A percentile compares a stretch with the other conserved stretches of the same genome.
Evolutionary conservation across 2,329 filamentous ascomycete species (phyloP).

Genomic region (Sporothrix variecibatus): DNA sequence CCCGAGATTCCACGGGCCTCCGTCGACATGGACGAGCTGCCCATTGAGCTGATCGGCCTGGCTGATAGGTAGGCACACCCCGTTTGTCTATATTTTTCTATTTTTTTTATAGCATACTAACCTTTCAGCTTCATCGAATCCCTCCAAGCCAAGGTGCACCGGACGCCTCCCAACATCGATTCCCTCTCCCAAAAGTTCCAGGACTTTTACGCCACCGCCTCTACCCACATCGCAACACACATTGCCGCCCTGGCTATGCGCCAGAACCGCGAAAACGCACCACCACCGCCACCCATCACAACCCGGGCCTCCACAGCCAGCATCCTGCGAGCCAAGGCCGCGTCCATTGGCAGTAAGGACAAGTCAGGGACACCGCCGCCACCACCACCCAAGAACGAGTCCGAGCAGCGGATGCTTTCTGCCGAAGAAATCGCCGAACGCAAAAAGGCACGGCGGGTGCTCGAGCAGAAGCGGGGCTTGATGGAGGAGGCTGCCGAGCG

Average conservation of each 20-base stretch:
- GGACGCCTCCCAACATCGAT: constrained; percentile 79
- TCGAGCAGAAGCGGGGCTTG: constrained; percentile 74
- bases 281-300: constrained; percentile 54
- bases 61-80: constrained; percentile 69
- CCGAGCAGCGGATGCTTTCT: constrained; percentile 84
- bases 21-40: constrained; percentile 82
- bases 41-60: constrained; percentile 88
- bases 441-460: constrained; percentile 72
- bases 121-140: constrained; percentile 79
- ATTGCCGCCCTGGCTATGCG: constrained; percentile 76
- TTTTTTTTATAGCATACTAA: constrained; percentile 11
- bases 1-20: constrained; percentile 55
- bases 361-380: constrained; percentile 46
- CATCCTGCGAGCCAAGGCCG: constrained; percentile 57
- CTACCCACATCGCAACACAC: constrained; percentile 82
- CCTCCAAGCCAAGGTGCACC: constrained; percentile 81
- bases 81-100: constrained; percentile 20
- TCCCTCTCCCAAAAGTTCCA: constrained; percentile 85
- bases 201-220: constrained; percentile 84
- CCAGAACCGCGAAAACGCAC: constrained; percentile 68
- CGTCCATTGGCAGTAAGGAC: constrained; percentile 55
- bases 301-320: constrained; percentile 59
- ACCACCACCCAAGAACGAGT: constrained; percentile 41
- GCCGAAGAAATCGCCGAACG: constrained; percentile 78
- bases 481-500: constrained; percentile 92